Conservation (phyloP, 2,329 filamentous ascomycete genomes). For the Aspergillus sp. region DNA sequence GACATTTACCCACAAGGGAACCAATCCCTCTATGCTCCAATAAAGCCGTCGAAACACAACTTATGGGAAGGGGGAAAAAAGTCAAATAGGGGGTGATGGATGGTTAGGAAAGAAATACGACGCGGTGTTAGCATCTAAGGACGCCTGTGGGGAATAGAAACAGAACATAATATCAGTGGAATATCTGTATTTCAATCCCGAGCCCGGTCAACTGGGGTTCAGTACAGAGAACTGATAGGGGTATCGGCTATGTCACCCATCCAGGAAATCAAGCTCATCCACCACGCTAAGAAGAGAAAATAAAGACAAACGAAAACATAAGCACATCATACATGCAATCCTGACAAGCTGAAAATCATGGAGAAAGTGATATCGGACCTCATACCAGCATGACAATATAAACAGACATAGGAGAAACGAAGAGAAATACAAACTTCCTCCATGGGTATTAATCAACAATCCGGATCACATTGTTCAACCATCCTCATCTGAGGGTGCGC, state of each 20-base stretch:
- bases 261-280: constrained; percentile 13
- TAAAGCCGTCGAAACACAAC: background rate
- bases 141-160: background rate
- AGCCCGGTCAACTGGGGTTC: background rate
- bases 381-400: constrained; percentile 30
- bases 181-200: constrained; percentile 5
- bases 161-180: background rate
- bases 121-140: constrained; percentile 2
- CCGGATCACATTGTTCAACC: constrained; percentile 32
- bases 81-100: too few relatives aligned
- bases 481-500: constrained; percentile 51
- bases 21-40: background rate
- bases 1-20: background rate
- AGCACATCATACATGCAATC: constrained; percentile 29
- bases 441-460: constrained; percentile 26
- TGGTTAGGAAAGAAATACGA: background rate
- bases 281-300: constrained; percentile 14
- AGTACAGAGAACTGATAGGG: constrained; percentile 15
- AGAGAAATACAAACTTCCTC: constrained; percentile 20
- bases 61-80: background rate
- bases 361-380: constrained; percentile 20
- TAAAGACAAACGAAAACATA: constrained; percentile 13
- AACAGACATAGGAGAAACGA: constrained; percentile 24
- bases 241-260: constrained; percentile 16
- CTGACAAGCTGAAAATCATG: constrained; percentile 21